These are phyloP conservation scores for Cryptococcus amylolentus DNA, from an alignment of 1,284 basidiomycete species.

Conservation along the genomic window DNA sequence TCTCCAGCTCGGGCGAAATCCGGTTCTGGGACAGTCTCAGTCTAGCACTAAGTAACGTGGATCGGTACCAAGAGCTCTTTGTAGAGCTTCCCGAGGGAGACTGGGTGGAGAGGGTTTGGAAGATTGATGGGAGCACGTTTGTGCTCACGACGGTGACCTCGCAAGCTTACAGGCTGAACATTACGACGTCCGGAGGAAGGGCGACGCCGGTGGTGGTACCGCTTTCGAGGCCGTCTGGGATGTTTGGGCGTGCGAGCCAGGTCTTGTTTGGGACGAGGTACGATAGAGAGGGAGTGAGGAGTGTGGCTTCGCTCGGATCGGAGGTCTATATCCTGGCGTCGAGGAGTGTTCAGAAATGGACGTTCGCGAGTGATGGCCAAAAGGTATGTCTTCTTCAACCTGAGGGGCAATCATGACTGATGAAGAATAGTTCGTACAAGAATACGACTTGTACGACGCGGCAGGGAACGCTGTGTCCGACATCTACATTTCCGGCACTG, in stretches of 20 bases:
- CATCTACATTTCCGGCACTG: constrained; percentile 26
- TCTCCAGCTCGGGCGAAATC: constrained; percentile 45
- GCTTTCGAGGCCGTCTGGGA: constrained; percentile 41
- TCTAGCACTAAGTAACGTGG: constrained; percentile 44
- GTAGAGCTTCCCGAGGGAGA: constrained; percentile 38
- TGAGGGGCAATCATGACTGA: not conserved
- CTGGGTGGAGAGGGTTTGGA: constrained; percentile 38
- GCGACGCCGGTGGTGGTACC: constrained; percentile 27
- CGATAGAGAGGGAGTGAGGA: constrained; percentile 31
- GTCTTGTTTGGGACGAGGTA: constrained; percentile 29
- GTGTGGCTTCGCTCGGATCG: constrained; percentile 18
- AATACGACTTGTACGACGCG: constrained; percentile 36
- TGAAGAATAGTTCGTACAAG: constrained; percentile 27
- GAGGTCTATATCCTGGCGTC: constrained; percentile 34
- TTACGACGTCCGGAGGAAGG: constrained; percentile 39
- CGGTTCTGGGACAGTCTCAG: constrained; percentile 50
- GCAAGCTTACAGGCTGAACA: constrained; percentile 38
- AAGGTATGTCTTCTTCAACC: constrained; percentile 17
- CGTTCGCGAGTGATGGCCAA: constrained; percentile 27
- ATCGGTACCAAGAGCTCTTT: constrained; percentile 27
- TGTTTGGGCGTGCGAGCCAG: constrained; percentile 37
- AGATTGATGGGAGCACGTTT: constrained; percentile 41
- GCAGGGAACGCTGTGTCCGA: constrained; percentile 30
- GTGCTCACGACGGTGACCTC: constrained; percentile 46
- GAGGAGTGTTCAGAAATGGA: constrained; percentile 42